A percentile compares a stretch with the other conserved stretches of the same genome.
Conservation (phyloP, 305 asterid genomes). For the Andrographis paniculata region DNA sequence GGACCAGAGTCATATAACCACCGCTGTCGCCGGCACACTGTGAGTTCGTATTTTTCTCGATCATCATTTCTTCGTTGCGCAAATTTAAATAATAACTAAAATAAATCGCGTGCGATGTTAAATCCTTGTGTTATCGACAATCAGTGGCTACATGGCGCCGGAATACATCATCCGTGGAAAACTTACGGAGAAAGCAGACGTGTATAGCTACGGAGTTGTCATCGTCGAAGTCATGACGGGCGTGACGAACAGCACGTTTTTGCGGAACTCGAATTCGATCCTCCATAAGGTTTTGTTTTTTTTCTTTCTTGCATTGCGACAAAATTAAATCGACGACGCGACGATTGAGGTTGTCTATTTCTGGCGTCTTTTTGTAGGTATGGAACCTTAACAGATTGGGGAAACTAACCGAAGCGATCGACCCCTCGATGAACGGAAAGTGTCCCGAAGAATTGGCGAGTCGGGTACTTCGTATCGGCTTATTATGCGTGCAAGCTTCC, state of each 20-base stretch:
- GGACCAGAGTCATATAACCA: slow-evolving; percentile 46
- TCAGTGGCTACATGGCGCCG: slow-evolving; percentile 74
- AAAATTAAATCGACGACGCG: neutral
- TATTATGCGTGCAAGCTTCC: slow-evolving; percentile 50
- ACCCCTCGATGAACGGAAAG: slow-evolving; percentile 29
- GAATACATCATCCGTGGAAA: slow-evolving; percentile 52
- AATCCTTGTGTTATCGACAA: too few species aligned
- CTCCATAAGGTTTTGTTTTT: slow-evolving; percentile 44
- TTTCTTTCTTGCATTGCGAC: neutral
- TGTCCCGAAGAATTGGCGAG: slow-evolving; percentile 31
- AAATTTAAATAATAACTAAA: neutral
- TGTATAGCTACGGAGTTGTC: slow-evolving; percentile 55
- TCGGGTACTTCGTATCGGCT: slow-evolving; percentile 38
- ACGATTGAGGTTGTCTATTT: slow-evolving; percentile 6
- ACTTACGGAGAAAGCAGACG: slow-evolving; percentile 56
- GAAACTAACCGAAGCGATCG: slow-evolving; percentile 33
- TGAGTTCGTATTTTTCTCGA: slow-evolving; percentile 22
- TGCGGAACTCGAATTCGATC: slow-evolving; percentile 29
- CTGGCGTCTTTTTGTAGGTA: slow-evolving; percentile 18
- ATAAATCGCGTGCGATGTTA: neutral
- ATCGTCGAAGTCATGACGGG: slow-evolving; percentile 44
- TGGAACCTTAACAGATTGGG: slow-evolving; percentile 36
- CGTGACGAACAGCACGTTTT: slow-evolving; percentile 29
- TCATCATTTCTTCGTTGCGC: neutral
- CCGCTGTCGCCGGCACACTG: slow-evolving; percentile 67